Evolutionary conservation across 495 filamentous ascomycete species (phyloP).

Genomic region (Aspergillus incahuasiensis): DNA sequence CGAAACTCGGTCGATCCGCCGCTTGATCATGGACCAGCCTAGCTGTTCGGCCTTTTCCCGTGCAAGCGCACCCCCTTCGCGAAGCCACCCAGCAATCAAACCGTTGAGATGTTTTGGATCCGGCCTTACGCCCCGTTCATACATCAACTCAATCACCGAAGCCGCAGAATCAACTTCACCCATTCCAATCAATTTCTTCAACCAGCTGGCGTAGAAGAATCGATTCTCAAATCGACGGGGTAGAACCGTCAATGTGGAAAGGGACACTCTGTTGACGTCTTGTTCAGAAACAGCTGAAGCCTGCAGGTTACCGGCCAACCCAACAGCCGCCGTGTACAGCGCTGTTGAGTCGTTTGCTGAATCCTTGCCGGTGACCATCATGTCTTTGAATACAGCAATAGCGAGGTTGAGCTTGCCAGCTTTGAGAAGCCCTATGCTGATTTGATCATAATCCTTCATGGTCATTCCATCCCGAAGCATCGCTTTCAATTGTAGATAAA

Average conservation of each 20-base stretch:
- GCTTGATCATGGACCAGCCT: constrained; percentile 72
- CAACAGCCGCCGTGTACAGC: constrained; percentile 43
- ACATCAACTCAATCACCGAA: constrained; percentile 63
- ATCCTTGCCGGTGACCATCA: constrained; percentile 66
- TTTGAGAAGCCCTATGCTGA: constrained; percentile 59
- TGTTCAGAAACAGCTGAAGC: constrained; percentile 41
- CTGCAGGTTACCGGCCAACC: constrained; percentile 43
- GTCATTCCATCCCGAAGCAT: constrained; percentile 58
- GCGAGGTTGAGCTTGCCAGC: constrained; percentile 57
- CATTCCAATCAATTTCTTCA: constrained; percentile 72
- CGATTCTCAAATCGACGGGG: constrained; percentile 64
- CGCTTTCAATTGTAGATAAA: constrained; percentile 59
- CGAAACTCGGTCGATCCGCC: constrained; percentile 55
- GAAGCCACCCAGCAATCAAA: constrained; percentile 68
- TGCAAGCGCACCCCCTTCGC: constrained; percentile 49
- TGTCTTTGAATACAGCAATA: constrained; percentile 72
- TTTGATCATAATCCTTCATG: constrained; percentile 69
- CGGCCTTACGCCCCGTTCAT: constrained; percentile 56
- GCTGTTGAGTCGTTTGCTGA: constrained; percentile 45
- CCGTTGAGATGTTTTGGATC: constrained; percentile 71
- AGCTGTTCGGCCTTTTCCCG: constrained; percentile 61
- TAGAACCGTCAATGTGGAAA: constrained; percentile 48
- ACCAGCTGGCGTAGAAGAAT: constrained; percentile 77
- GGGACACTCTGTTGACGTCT: constrained; percentile 48
- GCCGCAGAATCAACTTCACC: constrained; percentile 65